phyloP scores from a whole-genome alignment of 805 yeast species.

The Kodamaea kaohsiungensis region DNA sequence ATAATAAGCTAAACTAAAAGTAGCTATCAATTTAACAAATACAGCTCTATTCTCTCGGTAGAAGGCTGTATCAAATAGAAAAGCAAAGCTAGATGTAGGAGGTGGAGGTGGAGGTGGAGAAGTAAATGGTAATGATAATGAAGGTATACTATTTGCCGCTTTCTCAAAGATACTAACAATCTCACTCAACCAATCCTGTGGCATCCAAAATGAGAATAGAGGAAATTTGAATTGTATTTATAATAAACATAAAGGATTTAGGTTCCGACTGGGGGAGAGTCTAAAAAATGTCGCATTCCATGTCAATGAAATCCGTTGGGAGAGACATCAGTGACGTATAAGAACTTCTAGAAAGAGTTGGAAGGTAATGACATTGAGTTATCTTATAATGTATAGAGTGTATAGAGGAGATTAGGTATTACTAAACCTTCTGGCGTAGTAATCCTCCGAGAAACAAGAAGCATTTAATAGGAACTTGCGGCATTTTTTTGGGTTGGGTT shows the following conservation, averaged over 20 bases:
- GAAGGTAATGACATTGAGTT: too few relatives aligned
- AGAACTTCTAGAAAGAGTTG: neutral
- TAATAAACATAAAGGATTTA: neutral
- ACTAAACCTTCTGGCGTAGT: too few relatives aligned
- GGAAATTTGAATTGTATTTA: neutral
- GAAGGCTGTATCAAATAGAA: neutral
- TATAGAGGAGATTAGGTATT: too few relatives aligned
- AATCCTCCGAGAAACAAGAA: too few relatives aligned
- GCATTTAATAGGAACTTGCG: neutral
- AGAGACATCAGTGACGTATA: too few relatives aligned
- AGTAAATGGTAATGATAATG: neutral
- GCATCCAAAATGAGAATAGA: neutral
- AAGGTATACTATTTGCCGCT: neutral
- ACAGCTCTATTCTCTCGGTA: neutral
- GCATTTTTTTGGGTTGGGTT: neutral
- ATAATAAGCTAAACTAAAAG: slow-evolving; percentile 10
- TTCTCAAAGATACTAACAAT: neutral
- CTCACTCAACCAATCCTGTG: neutral
- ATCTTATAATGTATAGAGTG: too few relatives aligned
- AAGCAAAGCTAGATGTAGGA: neutral
- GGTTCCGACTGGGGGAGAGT: neutral
- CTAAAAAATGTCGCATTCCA: neutral
- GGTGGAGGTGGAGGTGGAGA: neutral
- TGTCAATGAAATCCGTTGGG: neutral
- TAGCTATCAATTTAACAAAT: neutral